Evolutionary conservation across 768 basidiomycete species (phyloP), one percentile per base, ranked within the genome.

Genomic region (Phaffia tasmanica): DNA sequence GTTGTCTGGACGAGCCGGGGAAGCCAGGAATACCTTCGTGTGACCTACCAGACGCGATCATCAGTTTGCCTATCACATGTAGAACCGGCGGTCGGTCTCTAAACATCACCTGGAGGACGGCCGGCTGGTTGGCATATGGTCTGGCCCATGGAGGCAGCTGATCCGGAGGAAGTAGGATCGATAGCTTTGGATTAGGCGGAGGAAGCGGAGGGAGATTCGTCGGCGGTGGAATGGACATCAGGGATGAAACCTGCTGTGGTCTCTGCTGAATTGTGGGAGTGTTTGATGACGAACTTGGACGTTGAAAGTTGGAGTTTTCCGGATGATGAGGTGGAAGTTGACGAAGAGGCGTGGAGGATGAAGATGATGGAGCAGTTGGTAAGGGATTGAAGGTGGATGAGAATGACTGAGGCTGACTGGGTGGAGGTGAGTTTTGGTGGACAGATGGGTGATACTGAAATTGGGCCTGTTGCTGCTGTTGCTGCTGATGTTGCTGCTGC

Each of bases 401-500:
- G 11, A 42, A 42, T 42, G 35, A 11, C 6, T 42, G 35, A 42
- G 35, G 35, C 35, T 42, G 35, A 42, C 47, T 23, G 35, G 35
- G 21, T 42, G 35, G 42, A 56, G 59, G 27, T 29, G 63, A 30
- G 56, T 32, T 21, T 58, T 21, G 23, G n/a, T 42, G 30, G 19
- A 16, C 11, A 32, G 42, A 68, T 49, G 32, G 32, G 63, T 21
- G 27, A 50, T 55, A 53, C 60, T 25, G 55, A 21, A 60, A 63
- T 42, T 62, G 69, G 29, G 29, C 63, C 50, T 51, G 47, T 25
- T 62, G 70, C 25, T 50, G 59, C 53, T 70, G 69, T 57, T 71
- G 72, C 61, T 70, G 70, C 21, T 71, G 70, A 29, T 62, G 63
- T 50, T 71, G 71, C 48, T 64, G 61, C 54, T 66, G 63, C 27